A percentile compares a stretch with the other conserved stretches of the same genome.
Conservation (phyloP, 768 basidiomycete genomes). For the Termitomyces sp. region DNA sequence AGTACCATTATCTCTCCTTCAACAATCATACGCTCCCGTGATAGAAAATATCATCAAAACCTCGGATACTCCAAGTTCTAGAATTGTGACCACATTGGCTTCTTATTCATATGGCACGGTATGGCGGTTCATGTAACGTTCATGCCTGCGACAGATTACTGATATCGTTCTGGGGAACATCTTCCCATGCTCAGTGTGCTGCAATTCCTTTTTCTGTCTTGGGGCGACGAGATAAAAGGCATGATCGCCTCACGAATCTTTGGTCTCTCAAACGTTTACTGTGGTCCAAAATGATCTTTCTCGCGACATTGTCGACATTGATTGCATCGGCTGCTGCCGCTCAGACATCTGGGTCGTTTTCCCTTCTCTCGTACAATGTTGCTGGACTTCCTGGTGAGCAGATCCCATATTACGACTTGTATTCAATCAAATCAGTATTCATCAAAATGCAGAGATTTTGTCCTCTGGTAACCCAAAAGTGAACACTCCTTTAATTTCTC, state of each 20-base stretch:
- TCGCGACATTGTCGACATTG: not conserved
- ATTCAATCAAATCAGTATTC: not conserved
- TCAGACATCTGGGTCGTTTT: slow-evolving; percentile 21
- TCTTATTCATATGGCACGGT: not conserved
- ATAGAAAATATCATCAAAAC: not conserved
- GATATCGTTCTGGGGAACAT: not conserved
- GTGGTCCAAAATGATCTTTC: not conserved
- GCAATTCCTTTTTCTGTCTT: not conserved
- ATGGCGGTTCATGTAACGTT: not conserved
- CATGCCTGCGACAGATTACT: not conserved
- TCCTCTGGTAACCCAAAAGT: slow-evolving; percentile 24
- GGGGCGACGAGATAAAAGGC: slow-evolving; percentile 1
- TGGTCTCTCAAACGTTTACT: not conserved
- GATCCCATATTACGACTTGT: not conserved
- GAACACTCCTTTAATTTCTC: slow-evolving; percentile 27
- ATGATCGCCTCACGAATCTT: not conserved
- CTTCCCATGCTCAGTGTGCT: slow-evolving; percentile 1
- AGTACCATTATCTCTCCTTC: not conserved
- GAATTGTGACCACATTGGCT: not conserved
- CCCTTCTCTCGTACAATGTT: slow-evolving; percentile 27
- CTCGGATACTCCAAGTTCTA: not conserved
- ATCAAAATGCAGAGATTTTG: slow-evolving; percentile 15
- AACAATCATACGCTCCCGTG: not conserved
- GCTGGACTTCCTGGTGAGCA: slow-evolving; percentile 28
- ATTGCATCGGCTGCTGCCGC: slow-evolving; percentile 11